Conservation (phyloP, 2,329 filamentous ascomycete species). For the Septoria linicola region DNA sequence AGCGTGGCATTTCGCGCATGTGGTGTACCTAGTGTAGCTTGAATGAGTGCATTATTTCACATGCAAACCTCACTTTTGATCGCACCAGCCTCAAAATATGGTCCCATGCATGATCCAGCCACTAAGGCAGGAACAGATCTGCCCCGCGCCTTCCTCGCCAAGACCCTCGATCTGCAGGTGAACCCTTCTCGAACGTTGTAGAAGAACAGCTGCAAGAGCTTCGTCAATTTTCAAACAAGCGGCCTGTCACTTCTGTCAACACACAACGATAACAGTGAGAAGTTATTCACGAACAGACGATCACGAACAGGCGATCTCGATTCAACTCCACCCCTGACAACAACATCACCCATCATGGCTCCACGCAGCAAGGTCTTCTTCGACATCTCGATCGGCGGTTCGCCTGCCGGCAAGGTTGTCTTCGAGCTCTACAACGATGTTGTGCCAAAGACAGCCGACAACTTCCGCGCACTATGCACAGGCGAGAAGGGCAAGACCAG, state of each 20-base stretch:
- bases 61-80: too few relatives aligned
- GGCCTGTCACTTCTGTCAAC: background rate
- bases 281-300: too few relatives aligned
- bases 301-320: background rate
- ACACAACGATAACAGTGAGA: background rate
- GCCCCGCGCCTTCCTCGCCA: too few relatives aligned
- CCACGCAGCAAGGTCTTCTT: conserved; percentile 81
- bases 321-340: background rate
- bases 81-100: too few relatives aligned
- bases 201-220: conserved; percentile 2
- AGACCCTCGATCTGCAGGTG: conserved; percentile 1
- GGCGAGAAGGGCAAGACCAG: conserved; percentile 88
- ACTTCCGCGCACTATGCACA: conserved; percentile 92
- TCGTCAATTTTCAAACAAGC: conserved; percentile 1
- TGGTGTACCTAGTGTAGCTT: too few relatives aligned
- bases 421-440: conserved; percentile 73
- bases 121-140: conserved; percentile 3
- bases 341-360: conserved; percentile 9
- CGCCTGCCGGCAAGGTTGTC: conserved; percentile 71
- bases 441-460: conserved; percentile 92
- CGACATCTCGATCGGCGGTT: conserved; percentile 78
- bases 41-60: too few relatives aligned
- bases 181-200: background rate
- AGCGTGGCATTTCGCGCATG: background rate
- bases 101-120: too few relatives aligned